Evolutionary conservation across 768 basidiomycete species (phyloP).

Genomic region (Megacollybia marginata): DNA sequence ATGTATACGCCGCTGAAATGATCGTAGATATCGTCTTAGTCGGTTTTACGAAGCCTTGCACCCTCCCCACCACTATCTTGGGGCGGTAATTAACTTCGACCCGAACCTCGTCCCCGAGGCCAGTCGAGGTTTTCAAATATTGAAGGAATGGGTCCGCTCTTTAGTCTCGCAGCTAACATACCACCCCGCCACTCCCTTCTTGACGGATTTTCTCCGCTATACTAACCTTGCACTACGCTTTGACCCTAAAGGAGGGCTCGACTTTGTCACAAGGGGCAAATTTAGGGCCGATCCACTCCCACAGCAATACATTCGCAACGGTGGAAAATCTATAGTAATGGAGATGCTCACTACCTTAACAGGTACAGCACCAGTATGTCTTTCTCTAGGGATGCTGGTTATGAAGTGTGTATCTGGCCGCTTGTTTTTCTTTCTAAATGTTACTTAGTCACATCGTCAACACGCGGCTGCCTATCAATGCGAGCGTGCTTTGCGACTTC

Average conservation of each 20-base stretch:
- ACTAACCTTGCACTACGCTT: conserved; percentile 30
- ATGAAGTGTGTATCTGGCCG: conserved; percentile 15
- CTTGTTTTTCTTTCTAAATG: neutral
- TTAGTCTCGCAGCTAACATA: conserved; percentile 27
- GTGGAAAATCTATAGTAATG: conserved; percentile 17
- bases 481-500: conserved; percentile 42
- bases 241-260: conserved; percentile 23
- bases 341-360: conserved; percentile 24
- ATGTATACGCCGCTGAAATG: too few species aligned
- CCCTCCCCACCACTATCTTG: conserved; percentile 40
- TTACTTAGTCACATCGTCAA: conserved; percentile 36
- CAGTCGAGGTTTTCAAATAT: conserved; percentile 22
- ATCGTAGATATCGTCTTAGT: conserved; percentile 35
- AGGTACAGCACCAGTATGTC: conserved; percentile 15
- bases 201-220: conserved; percentile 33
- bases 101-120: conserved; percentile 30
- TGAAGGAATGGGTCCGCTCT: conserved; percentile 39
- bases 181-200: conserved; percentile 16
- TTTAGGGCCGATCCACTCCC: conserved; percentile 6
- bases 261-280: conserved; percentile 24
- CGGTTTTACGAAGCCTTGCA: conserved; percentile 42
- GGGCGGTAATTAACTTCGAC: conserved; percentile 30
- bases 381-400: conserved; percentile 30
- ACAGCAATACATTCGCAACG: conserved; percentile 10
- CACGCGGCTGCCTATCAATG: conserved; percentile 29